Conservation (phyloP, 169 alveolate genomes). For the Eimeria tenella region DNA sequence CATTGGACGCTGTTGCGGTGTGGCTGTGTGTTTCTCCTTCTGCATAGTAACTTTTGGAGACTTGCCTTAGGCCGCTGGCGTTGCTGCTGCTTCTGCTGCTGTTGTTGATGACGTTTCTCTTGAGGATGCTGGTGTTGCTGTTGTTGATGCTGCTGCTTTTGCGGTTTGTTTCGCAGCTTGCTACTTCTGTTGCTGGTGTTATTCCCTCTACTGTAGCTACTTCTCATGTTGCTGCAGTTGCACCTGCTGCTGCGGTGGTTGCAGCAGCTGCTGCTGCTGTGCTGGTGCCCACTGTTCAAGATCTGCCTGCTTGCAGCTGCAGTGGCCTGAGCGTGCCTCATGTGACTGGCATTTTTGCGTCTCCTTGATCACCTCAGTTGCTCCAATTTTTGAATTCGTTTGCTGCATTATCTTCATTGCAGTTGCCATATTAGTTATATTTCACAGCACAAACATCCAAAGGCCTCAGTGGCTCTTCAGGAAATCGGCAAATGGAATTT, state of each 20-base stretch:
- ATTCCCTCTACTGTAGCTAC: neutral
- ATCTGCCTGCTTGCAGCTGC: neutral
- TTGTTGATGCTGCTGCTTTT: neutral
- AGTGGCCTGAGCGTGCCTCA: no score
- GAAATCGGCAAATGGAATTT: neutral
- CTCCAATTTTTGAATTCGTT: neutral
- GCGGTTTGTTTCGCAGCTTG: neutral
- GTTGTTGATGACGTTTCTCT: neutral
- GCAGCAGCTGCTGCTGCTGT: neutral
- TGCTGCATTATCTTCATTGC: neutral
- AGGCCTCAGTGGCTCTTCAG: slow-evolving; percentile 14
- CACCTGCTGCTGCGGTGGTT: neutral
- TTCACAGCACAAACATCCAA: neutral
- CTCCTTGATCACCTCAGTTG: neutral
- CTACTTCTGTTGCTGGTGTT: neutral
- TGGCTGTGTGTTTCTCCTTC: neutral
- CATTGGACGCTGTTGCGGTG: neutral
- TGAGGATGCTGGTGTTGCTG: neutral
- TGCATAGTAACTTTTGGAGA: neutral
- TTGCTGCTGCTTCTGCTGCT: neutral
- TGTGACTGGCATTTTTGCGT: neutral
- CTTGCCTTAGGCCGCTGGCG: neutral
- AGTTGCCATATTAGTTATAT: neutral
- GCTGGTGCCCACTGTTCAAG: neutral
- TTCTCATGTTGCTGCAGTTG: neutral